Evolutionary conservation across 768 basidiomycete genomes (phyloP), one percentile per base, ranked within the genome.

Genomic region (Lyophyllum decastes): DNA sequence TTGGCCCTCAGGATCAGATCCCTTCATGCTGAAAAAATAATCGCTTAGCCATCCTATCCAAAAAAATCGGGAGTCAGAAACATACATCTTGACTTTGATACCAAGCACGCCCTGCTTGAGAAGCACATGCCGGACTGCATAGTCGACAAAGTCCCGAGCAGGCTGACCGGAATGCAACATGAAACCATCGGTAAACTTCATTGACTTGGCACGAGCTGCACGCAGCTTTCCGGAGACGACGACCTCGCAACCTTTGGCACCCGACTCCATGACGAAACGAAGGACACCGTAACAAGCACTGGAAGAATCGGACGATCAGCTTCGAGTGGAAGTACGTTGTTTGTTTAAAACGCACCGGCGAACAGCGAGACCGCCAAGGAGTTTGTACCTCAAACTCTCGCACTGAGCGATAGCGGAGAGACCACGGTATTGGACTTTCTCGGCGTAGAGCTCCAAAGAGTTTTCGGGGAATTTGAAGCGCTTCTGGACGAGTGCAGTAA

Each of bases 141-240:
- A 85, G 80, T 98, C 96, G 61, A 99, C 95, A 68, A 95, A 99
- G 73, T 99, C 97, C 54, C 88, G 82, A 49, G 88, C 89, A 65
- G 97, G 97, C 80, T 99, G 97, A 86, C 95, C 95, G 62, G 96
- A 97, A 83, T 94, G 92, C 70, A 94, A 92, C 92, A 94, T 94
- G 89, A 98, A 98, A 54, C 97, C 97, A 70, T 99, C 97, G 72
- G 95, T 98, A 82, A 99, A 98, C 79, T 99, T 99, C 97, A 99
- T 99, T 19, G 94, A 92, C 80, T 99, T 99, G 70, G 97, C 97
- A 84, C 96, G 95, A 64, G 97, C 97, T 64, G 96, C 97, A 73
- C 97, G 94, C 72, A 99, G 94, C 78, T 99, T 99, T 73, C 97
- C 97, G 62, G 96, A 98, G 63, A 99, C 95, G 71, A 98, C 94